phyloP scores from a whole-genome alignment of 805 yeast species.

The Candida jianshihensis region DNA sequence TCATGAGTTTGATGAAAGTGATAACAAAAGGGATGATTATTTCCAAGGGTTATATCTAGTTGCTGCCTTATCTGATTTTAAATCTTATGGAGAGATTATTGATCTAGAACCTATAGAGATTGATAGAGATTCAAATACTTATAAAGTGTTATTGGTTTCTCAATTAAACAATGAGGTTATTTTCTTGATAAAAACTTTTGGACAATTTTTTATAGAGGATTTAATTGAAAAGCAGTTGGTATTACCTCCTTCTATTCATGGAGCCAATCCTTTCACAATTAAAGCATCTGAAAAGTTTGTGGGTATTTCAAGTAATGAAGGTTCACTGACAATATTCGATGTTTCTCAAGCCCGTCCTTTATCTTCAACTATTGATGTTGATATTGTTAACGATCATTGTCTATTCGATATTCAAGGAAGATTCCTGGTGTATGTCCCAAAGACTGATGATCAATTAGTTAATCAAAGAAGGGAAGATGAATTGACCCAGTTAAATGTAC shows the following conservation, averaged over 20 bases:
- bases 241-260: constrained; percentile 23
- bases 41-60: constrained; percentile 24
- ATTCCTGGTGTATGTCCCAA: constrained; percentile 31
- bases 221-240: constrained; percentile 10
- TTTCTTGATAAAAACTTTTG: constrained; percentile 13
- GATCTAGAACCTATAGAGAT: constrained; percentile 21
- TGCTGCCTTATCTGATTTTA: constrained; percentile 14
- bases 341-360: constrained; percentile 11
- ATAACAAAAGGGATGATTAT: constrained; percentile 1
- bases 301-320: constrained; percentile 24
- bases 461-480: neutral
- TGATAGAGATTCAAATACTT: constrained; percentile 16
- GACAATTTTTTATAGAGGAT: constrained; percentile 15
- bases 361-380: constrained; percentile 12
- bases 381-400: constrained; percentile 29
- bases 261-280: constrained; percentile 17
- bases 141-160: constrained; percentile 12
- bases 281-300: constrained; percentile 16
- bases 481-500: constrained; percentile 13
- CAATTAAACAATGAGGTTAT: constrained; percentile 7
- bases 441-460: constrained; percentile 1
- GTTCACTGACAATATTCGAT: constrained; percentile 22
- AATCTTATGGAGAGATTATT: constrained; percentile 12
- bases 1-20: constrained; percentile 2
- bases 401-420: constrained; percentile 36